Evolutionary conservation across 2,329 filamentous ascomycete species (phyloP).

Genomic region (Aspergillus pseudonomiae): DNA sequence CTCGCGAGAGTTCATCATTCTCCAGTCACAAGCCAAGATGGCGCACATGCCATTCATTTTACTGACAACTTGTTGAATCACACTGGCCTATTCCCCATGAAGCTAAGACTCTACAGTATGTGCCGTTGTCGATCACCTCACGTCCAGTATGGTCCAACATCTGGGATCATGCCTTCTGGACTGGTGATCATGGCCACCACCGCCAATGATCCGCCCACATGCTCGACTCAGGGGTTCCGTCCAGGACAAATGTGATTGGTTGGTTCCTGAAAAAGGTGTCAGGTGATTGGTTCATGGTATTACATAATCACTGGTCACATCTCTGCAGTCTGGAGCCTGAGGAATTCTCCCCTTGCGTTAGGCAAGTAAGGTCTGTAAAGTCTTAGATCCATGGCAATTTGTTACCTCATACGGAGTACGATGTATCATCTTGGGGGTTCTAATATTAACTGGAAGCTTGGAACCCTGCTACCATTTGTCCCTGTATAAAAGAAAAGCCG

Average conservation of each 20-base stretch:
- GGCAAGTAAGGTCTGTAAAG: background rate
- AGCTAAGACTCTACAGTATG: background rate
- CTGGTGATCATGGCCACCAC: background rate
- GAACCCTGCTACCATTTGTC: background rate
- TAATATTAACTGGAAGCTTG: background rate
- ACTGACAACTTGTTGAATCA: background rate
- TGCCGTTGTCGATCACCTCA: conserved; percentile 1
- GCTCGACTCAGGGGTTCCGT: conserved; percentile 9
- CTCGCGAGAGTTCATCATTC: background rate
- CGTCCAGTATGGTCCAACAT: background rate
- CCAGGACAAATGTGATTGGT: background rate
- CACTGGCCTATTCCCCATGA: background rate
- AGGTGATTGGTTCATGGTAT: background rate
- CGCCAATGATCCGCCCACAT: conserved; percentile 18
- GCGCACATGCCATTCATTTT: conserved; percentile 7
- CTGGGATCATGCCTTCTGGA: background rate
- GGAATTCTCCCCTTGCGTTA: background rate
- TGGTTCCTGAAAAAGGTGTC: background rate
- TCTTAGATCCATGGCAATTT: background rate
- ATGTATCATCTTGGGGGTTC: background rate
- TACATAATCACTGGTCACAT: background rate
- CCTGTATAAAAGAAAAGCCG: background rate
- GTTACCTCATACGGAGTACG: no score
- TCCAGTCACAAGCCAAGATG: conserved; percentile 8
- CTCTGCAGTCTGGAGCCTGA: background rate